Evolutionary conservation across 2,329 filamentous ascomycete genomes (phyloP), one percentile per base, ranked within the genome.

Genomic region (Neonectria faginata): DNA sequence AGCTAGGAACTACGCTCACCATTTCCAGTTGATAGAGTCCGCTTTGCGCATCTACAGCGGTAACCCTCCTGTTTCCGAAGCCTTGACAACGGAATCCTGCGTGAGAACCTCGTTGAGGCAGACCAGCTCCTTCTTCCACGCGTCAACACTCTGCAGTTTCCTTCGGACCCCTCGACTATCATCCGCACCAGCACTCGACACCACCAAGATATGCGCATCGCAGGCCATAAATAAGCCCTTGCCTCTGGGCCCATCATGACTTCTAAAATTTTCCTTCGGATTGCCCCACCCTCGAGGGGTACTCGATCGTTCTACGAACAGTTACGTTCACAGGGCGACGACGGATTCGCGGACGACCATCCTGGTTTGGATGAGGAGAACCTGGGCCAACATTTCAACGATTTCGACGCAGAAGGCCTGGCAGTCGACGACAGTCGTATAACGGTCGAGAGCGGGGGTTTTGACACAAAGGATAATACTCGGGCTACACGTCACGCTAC

Each of bases 291-390:
- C 12, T 62, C 68, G 16, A 69, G 67, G 57, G 72, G 67, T n/a
- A 67, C 67, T 5, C 75, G 79, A 54, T 82, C 85, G 3, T 85
- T 85, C 68, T 87, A 88, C 74, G 81, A 85, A 61, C 82, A 84
- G 31, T 73, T 86, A 16, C 78, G 81, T 66, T 77, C 76, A 29
- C 70, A 77, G n/a, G 81, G 81, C 50, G 78, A 78, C 47, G 74
- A 80, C 22, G 65, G 69, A 53, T 84, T 84, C 59, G 65, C 77
- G 25, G 82, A 85, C 65, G 78, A 79, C 36, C 78, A 78, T 48
- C 79, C 79, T 4, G 82, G 79, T 2, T 73, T 87, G 6, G 85
- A 88, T 69, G 84, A 87, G 66, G 83, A 86, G 70, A 87, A 87
- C 66, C 73, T 87, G 7, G 81, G 81, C 45, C 80, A 86, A 55